A percentile compares a stretch with the other conserved stretches of the same genome.
Conservation (phyloP, 352 stramenopile species). For the Pythium aristosporum region DNA sequence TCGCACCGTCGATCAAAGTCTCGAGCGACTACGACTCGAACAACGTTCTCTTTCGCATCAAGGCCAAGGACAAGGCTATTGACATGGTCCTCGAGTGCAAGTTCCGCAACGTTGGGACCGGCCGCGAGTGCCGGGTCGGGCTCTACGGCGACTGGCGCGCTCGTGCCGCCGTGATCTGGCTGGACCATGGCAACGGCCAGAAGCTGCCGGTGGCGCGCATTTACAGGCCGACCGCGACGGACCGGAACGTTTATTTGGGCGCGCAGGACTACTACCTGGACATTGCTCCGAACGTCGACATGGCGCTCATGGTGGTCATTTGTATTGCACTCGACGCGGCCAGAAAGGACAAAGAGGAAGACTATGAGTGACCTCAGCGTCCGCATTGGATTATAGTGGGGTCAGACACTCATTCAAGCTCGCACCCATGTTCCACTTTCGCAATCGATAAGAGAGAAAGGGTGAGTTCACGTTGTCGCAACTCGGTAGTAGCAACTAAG, state of each 20-base stretch:
- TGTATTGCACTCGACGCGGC: conserved; percentile 27
- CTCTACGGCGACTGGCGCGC: conserved; percentile 29
- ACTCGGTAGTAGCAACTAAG: no score
- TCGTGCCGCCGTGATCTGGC: conserved; percentile 28
- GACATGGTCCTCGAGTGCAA: conserved; percentile 19
- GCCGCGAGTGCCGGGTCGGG: conserved; percentile 17
- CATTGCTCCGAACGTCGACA: conserved; percentile 32
- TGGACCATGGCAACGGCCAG: conserved; percentile 19
- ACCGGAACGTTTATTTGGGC: conserved; percentile 18
- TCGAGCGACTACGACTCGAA: conserved; percentile 14
- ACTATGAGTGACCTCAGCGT: no score
- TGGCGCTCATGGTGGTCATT: conserved; percentile 32
- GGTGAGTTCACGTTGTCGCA: no score
- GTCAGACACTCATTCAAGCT: no score
- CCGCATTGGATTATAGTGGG: no score
- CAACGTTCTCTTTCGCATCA: conserved; percentile 20
- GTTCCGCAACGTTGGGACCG: conserved; percentile 24
- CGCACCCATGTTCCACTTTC: no score
- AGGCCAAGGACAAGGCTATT: conserved; percentile 22
- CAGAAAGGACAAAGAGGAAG: conserved; percentile 16
- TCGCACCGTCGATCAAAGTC: conserved; percentile 24
- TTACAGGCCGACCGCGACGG: conserved; percentile 24
- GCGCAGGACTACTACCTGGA: conserved; percentile 32
- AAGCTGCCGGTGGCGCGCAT: conserved; percentile 26
- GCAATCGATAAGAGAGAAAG: no score